Evolutionary conservation across 805 yeast genomes (phyloP).

Genomic region (Jamesozyma piceae): DNA sequence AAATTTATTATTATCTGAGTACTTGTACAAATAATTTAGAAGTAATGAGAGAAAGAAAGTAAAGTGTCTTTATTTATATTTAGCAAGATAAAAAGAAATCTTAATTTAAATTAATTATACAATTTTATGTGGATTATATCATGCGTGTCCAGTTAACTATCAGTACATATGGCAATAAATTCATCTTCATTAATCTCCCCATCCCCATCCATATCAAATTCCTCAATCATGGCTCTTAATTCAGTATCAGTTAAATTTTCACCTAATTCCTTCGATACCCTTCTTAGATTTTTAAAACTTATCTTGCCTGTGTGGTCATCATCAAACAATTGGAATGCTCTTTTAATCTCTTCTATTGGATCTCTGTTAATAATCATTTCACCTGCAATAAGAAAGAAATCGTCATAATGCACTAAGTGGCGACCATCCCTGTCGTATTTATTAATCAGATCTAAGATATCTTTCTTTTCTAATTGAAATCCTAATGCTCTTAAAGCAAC

Average conservation of each 20-base stretch:
- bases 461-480: constrained; percentile 69
- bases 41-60: background rate
- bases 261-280: constrained; percentile 87
- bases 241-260: constrained; percentile 90
- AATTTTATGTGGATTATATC: background rate
- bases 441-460: constrained; percentile 64
- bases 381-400: constrained; percentile 65
- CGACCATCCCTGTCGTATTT: constrained; percentile 69
- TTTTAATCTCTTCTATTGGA: constrained; percentile 81
- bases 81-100: background rate
- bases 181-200: constrained; percentile 91
- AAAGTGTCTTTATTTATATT: background rate
- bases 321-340: constrained; percentile 86
- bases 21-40: too few species aligned
- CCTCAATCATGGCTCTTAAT: constrained; percentile 92
- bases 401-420: constrained; percentile 66
- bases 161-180: constrained; percentile 81
- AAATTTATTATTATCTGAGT: too few species aligned
- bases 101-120: background rate
- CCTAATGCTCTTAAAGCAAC: constrained; percentile 93
- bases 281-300: constrained; percentile 66
- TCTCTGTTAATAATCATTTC: constrained; percentile 78
- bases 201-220: constrained; percentile 91
- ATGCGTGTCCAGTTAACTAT: constrained; percentile 34
- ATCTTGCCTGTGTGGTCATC: constrained; percentile 84